Percentiles rank a stretch among this genome's conserved stretches.
These are phyloP conservation scores for Sporisorium iseilematis-ciliati DNA, from an alignment of 1,284 basidiomycete genomes.

Conservation along the genomic window DNA sequence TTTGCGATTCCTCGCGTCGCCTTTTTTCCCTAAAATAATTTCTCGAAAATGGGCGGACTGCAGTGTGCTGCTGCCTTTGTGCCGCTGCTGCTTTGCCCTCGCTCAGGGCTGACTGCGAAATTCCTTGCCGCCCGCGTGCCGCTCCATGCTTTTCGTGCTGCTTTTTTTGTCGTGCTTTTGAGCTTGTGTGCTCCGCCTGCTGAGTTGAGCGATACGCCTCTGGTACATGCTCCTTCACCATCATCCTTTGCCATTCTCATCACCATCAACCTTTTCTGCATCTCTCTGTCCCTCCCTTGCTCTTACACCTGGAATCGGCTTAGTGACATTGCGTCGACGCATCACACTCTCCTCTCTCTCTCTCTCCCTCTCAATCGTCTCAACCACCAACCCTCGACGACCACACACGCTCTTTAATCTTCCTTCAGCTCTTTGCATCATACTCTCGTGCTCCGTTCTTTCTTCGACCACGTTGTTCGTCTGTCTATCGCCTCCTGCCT, in stretches of 20 bases:
- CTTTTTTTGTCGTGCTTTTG: too few relatives aligned
- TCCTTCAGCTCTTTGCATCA: not conserved
- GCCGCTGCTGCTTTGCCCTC: not conserved
- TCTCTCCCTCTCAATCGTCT: not conserved
- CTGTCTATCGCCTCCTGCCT: not conserved
- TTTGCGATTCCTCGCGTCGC: not conserved
- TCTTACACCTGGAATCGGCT: not conserved
- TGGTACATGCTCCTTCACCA: not conserved
- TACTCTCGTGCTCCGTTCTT: too few relatives aligned
- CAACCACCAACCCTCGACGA: not conserved
- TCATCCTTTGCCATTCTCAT: not conserved
- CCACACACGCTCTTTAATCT: slow-evolving; percentile 7
- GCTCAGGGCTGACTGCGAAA: too few relatives aligned
- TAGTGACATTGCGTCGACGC: slow-evolving; percentile 1
- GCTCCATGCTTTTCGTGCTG: too few relatives aligned
- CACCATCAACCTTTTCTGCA: not conserved
- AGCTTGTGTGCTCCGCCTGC: too few relatives aligned
- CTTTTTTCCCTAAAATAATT: not conserved
- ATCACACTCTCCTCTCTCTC: not conserved
- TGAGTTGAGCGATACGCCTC: too few relatives aligned
- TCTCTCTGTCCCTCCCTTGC: not conserved
- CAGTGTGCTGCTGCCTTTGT: not conserved
- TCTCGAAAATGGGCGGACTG: not conserved
- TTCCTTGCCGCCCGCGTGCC: too few relatives aligned
- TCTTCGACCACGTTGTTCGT: not conserved